Percentiles rank a stretch among this genome's conserved stretches.
Evolutionary conservation across 1,139 yeast genomes (phyloP).

Genomic region (Debaryomyces sp.): DNA sequence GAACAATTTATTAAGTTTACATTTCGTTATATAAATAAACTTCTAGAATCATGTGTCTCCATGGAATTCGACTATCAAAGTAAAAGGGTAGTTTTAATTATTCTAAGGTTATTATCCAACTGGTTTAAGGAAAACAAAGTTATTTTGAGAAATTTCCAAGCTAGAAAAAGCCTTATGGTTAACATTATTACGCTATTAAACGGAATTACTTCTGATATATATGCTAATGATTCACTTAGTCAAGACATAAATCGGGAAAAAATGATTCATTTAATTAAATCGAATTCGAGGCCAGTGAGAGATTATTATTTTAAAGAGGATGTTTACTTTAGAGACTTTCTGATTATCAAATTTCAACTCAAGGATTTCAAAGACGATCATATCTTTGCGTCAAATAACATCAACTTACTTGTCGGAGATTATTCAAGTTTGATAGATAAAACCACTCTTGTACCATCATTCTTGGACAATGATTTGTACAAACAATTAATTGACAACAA

Average conservation of each 20-base stretch:
- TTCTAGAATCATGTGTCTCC: conserved; percentile 24
- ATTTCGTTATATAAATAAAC: conserved; percentile 36
- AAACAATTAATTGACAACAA: background rate
- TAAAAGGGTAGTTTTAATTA: conserved; percentile 16
- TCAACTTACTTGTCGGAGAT: conserved; percentile 38
- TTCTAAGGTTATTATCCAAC: conserved; percentile 52
- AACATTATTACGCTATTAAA: conserved; percentile 37
- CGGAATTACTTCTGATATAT: conserved; percentile 17
- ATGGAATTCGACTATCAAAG: conserved; percentile 22
- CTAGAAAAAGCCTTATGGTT: conserved; percentile 30
- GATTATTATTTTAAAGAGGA: conserved; percentile 64
- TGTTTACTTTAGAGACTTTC: conserved; percentile 60
- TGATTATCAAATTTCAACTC: conserved; percentile 53
- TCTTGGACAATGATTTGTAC: conserved; percentile 23
- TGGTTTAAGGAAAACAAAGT: conserved; percentile 55
- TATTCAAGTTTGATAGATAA: conserved; percentile 20
- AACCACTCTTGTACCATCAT: conserved; percentile 27
- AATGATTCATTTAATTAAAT: conserved; percentile 13
- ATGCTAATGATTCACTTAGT: background rate
- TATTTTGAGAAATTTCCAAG: conserved; percentile 39
- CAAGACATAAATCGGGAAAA: conserved; percentile 7
- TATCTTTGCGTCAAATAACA: conserved; percentile 33
- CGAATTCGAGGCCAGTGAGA: conserved; percentile 39
- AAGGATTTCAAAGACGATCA: conserved; percentile 62
- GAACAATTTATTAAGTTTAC: conserved; percentile 23